Conservation (phyloP, 345 rosid genomes). For the Brassica incana region DNA sequence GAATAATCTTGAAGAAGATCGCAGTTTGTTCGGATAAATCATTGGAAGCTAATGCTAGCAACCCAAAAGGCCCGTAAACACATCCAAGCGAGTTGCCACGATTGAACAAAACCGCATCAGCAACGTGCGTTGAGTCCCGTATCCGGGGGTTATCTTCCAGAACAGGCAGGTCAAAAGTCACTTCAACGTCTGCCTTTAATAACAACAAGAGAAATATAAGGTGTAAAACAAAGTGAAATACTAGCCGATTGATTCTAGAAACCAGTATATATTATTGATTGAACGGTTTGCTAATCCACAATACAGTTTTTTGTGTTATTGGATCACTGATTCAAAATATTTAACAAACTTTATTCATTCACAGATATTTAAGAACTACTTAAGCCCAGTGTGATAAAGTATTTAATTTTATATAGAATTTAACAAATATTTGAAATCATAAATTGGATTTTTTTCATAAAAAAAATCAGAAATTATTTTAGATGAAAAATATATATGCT, state of each 20-base stretch:
- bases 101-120: background rate
- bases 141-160: background rate
- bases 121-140: background rate
- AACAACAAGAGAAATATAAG: background rate
- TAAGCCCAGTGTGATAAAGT: background rate
- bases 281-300: background rate
- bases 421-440: background rate
- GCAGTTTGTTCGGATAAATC: background rate
- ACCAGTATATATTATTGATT: background rate
- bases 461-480: background rate
- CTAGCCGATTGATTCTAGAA: background rate
- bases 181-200: background rate
- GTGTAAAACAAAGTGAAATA: background rate
- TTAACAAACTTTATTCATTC: background rate
- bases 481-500: background rate
- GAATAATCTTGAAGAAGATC: background rate
- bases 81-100: background rate
- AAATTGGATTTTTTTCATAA: background rate
- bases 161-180: background rate
- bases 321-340: background rate
- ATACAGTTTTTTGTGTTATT: background rate
- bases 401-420: background rate
- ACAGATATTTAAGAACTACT: background rate
- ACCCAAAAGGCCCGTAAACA: conserved; percentile 7
- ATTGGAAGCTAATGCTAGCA: background rate